These are phyloP conservation scores for Pulveroboletus sp. DNA, from an alignment of 768 basidiomycete species.

Conservation along the genomic window DNA sequence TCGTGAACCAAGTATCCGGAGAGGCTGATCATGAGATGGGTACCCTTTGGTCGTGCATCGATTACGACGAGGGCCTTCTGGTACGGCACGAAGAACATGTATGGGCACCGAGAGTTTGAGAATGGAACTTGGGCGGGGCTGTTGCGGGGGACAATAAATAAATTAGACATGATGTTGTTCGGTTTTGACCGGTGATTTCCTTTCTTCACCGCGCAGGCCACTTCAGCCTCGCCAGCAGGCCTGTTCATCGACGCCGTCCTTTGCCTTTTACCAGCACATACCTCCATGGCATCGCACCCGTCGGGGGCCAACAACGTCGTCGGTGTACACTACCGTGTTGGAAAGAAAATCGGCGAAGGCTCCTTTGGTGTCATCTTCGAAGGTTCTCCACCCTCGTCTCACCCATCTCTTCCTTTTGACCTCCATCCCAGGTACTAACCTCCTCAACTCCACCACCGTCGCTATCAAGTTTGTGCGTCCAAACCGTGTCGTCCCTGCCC, in stretches of 20 bases:
- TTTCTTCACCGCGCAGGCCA: slow-evolving; percentile 29
- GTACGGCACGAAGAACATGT: too few species aligned
- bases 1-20: too few species aligned
- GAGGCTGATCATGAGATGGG: too few species aligned
- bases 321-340: slow-evolving; percentile 96
- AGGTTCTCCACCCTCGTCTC: slow-evolving; percentile 42
- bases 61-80: too few species aligned
- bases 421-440: slow-evolving; percentile 74
- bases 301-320: slow-evolving; percentile 75
- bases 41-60: too few species aligned
- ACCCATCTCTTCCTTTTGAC: neutral
- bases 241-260: slow-evolving; percentile 1
- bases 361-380: slow-evolving; percentile 96
- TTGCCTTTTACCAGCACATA: slow-evolving; percentile 23
- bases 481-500: neutral
- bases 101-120: too few species aligned
- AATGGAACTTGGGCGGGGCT: slow-evolving; percentile 19
- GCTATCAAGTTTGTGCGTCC: slow-evolving; percentile 98
- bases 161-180: slow-evolving; percentile 9
- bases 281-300: slow-evolving; percentile 50
- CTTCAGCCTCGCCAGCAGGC: slow-evolving; percentile 25
- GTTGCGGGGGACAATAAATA: slow-evolving; percentile 12
- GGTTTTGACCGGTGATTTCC: slow-evolving; percentile 33
- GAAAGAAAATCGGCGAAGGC: slow-evolving; percentile 99
- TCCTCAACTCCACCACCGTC: slow-evolving; percentile 97